Percentiles rank a stretch among this genome's conserved stretches.
Conservation (phyloP, 148 eudicot species). For the Fagopyrum tataricum region DNA sequence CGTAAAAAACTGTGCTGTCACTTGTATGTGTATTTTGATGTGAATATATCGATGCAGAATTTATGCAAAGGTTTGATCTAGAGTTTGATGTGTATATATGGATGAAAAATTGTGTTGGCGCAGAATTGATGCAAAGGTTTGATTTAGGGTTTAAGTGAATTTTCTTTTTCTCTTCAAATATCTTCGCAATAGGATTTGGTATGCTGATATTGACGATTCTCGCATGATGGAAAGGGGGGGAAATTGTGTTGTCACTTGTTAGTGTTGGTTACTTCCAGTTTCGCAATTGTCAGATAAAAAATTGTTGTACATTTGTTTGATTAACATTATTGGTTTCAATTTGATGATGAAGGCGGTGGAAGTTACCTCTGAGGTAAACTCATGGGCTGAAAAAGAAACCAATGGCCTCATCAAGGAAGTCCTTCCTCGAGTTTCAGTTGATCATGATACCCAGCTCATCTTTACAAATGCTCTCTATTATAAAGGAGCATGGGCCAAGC, state of each 20-base stretch:
- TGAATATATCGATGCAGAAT: too few species aligned
- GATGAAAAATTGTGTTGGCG: too few species aligned
- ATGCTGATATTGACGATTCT: not conserved
- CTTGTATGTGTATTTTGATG: not conserved
- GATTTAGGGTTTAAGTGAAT: slow-evolving; percentile 7
- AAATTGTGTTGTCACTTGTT: too few species aligned
- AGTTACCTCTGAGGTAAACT: slow-evolving; percentile 56
- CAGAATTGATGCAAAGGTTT: too few species aligned
- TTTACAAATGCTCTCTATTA: slow-evolving; percentile 82
- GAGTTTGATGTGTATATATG: too few species aligned
- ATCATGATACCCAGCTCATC: slow-evolving; percentile 53
- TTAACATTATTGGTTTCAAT: slow-evolving; percentile 13
- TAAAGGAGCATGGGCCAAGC: slow-evolving; percentile 77
- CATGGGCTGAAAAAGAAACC: slow-evolving; percentile 80
- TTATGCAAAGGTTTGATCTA: too few species aligned
- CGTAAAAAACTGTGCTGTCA: not conserved
- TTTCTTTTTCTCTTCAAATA: not conserved
- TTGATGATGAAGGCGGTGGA: slow-evolving; percentile 49
- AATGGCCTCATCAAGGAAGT: slow-evolving; percentile 72
- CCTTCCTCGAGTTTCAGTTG: slow-evolving; percentile 72
- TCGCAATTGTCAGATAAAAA: not conserved
- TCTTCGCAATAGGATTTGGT: not conserved
- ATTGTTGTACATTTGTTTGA: not conserved
- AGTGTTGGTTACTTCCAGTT: not conserved
- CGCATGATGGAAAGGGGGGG: too few species aligned